phyloP scores from a whole-genome alignment of 2,329 filamentous ascomycete species.

The Microcyclospora tardicrescens region DNA sequence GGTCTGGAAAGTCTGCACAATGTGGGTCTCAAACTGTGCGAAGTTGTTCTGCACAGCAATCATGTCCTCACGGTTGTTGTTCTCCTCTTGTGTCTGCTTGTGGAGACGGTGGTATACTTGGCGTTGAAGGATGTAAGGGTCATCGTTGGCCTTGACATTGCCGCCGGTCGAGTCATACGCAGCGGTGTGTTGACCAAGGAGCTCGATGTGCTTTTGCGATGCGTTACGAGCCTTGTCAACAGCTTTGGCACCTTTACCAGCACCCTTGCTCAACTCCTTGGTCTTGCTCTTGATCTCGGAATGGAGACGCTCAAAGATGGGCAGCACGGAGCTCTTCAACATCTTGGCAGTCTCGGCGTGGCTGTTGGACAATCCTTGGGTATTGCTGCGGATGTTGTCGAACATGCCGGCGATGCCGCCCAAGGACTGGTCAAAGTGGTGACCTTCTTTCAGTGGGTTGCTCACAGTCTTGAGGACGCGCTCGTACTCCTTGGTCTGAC shows the following conservation, averaged over 20 bases:
- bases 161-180: conserved; percentile 63
- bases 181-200: conserved; percentile 76
- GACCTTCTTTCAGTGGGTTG: conserved; percentile 71
- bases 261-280: conserved; percentile 75
- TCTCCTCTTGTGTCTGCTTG: conserved; percentile 88
- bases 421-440: conserved; percentile 86
- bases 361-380: conserved; percentile 76
- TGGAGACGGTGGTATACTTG: conserved; percentile 72
- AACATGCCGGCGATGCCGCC: conserved; percentile 83
- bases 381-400: conserved; percentile 87
- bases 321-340: conserved; percentile 73
- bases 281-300: conserved; percentile 93
- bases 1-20: conserved; percentile 70
- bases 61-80: conserved; percentile 87
- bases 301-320: conserved; percentile 80
- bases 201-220: conserved; percentile 93
- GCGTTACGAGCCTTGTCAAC: conserved; percentile 76
- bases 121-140: conserved; percentile 78
- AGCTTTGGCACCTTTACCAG: conserved; percentile 72
- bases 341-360: conserved; percentile 86
- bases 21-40: conserved; percentile 70
- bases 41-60: conserved; percentile 87
- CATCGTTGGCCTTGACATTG: conserved; percentile 57
- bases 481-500: conserved; percentile 88
- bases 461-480: conserved; percentile 86